phyloP scores from a whole-genome alignment of 768 basidiomycete genomes.

The Leccinum rimulosum region DNA sequence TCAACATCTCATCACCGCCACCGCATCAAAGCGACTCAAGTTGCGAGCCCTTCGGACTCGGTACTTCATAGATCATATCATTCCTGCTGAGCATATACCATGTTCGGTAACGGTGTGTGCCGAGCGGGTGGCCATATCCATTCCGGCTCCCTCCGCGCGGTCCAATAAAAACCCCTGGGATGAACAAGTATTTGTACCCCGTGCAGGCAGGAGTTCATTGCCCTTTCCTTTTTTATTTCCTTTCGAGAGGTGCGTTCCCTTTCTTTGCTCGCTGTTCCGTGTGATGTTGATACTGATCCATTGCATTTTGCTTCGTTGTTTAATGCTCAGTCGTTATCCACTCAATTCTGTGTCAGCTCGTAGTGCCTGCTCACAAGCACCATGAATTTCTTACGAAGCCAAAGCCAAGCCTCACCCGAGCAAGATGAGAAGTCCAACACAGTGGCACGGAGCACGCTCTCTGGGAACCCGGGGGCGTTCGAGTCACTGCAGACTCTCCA shows the following conservation, averaged over 20 bases:
- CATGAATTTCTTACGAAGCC: conserved; percentile 2
- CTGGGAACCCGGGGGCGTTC: background rate
- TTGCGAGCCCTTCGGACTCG: background rate
- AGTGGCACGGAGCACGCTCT: background rate
- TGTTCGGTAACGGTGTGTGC: background rate
- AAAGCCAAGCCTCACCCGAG: background rate
- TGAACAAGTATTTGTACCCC: background rate
- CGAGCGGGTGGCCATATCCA: background rate
- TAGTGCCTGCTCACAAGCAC: background rate
- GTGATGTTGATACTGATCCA: background rate
- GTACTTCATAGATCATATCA: background rate
- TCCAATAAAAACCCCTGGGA: background rate
- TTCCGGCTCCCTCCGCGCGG: background rate
- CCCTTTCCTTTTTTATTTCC: background rate
- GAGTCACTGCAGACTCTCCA: conserved; percentile 8
- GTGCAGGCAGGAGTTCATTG: background rate
- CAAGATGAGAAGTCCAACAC: background rate
- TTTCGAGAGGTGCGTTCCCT: background rate
- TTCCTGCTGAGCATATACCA: background rate
- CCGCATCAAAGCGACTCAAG: background rate
- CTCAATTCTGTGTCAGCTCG: too few species aligned
- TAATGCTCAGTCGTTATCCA: background rate
- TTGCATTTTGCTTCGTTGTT: background rate
- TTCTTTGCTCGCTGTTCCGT: background rate
- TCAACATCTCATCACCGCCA: background rate